These are phyloP conservation scores for Eucalyptus leucophloia DNA, from an alignment of 345 rosid species.

Conservation along the genomic window DNA sequence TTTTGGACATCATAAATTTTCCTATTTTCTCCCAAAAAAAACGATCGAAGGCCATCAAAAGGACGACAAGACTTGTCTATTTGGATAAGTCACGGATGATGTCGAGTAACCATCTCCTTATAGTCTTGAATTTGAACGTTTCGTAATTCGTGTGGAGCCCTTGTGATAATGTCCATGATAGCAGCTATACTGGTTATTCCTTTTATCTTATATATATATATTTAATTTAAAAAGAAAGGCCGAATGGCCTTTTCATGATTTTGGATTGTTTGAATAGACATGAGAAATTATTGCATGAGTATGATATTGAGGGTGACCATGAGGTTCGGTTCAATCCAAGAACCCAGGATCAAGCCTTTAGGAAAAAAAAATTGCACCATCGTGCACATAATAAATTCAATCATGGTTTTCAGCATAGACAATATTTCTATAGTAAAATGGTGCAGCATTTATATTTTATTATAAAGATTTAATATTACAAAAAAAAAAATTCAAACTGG, in stretches of 20 bases:
- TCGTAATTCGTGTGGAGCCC: background rate
- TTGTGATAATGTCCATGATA: background rate
- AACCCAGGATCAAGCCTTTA: background rate
- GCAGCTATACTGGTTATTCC: background rate
- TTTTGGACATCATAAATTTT: background rate
- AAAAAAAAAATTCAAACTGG: fast-evolving
- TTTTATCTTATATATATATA: background rate
- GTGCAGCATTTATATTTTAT: background rate
- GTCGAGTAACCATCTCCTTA: background rate
- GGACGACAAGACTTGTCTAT: background rate
- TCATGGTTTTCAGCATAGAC: too few relatives aligned
- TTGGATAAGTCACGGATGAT: background rate
- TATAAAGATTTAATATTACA: background rate
- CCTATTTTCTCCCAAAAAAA: background rate
- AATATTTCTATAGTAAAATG: background rate
- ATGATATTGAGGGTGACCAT: background rate
- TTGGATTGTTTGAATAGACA: background rate
- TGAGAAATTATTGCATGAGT: background rate
- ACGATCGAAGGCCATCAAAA: background rate
- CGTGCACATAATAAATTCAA: background rate
- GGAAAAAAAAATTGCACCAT: background rate
- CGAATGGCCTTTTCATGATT: background rate
- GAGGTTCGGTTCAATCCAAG: background rate
- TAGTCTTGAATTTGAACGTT: background rate
- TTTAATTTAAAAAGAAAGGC: background rate